These are phyloP conservation scores for Chernovozyma sophiae-reginae DNA, from an alignment of 1,139 yeast genomes.

Conservation along the genomic window DNA sequence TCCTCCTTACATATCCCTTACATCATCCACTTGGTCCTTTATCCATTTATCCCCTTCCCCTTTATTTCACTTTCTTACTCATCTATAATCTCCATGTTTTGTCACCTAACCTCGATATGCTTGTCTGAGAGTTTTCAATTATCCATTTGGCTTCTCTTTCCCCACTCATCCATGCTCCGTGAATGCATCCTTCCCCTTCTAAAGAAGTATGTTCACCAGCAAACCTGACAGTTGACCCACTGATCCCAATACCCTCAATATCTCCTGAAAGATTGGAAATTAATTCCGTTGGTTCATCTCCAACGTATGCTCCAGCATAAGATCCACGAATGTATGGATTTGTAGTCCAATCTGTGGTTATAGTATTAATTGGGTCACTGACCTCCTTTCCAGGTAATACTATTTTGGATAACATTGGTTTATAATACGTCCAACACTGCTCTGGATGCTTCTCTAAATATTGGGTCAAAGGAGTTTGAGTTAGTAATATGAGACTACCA, in stretches of 20 bases:
- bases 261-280: constrained; percentile 49
- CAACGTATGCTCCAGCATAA: constrained; percentile 63
- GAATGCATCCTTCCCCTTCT: constrained; percentile 84
- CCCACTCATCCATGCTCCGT: constrained; percentile 75
- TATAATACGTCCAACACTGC: constrained; percentile 37
- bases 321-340: constrained; percentile 72
- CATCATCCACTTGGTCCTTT: too few species aligned
- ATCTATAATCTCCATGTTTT: neutral
- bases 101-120: neutral
- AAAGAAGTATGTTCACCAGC: constrained; percentile 82
- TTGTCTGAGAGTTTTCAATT: constrained; percentile 10
- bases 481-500: constrained; percentile 51
- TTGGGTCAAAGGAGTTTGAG: constrained; percentile 68
- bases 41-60: too few species aligned
- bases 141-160: constrained; percentile 60
- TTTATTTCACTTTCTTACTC: too few species aligned
- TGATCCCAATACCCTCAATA: constrained; percentile 46
- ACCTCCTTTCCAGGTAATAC: constrained; percentile 14
- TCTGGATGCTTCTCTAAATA: constrained; percentile 34
- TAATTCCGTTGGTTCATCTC: constrained; percentile 64
- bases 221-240: constrained; percentile 51
- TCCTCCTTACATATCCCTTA: too few species aligned
- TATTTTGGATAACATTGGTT: constrained; percentile 31
- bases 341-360: constrained; percentile 64
- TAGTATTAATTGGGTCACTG: constrained; percentile 43